Evolutionary conservation across 495 filamentous ascomycete genomes (phyloP).

Genomic region (Podospora pseudopauciseta): DNA sequence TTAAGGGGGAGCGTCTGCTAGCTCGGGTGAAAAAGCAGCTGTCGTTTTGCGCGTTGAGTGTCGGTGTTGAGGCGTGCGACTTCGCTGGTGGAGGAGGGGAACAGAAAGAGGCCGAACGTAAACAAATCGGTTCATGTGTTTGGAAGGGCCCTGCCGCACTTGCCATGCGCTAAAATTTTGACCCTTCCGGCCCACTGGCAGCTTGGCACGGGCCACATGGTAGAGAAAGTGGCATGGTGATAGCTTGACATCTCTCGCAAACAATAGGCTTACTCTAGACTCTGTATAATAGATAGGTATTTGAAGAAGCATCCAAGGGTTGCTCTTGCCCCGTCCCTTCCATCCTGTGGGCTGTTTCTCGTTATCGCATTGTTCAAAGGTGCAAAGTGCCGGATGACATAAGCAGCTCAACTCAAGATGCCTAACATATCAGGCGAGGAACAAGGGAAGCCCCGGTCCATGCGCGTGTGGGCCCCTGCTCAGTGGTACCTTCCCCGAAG

Average conservation of each 20-base stretch:
- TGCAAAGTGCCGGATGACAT: not conserved
- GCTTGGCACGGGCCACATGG: slow-evolving; percentile 11
- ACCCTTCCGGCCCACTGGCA: slow-evolving; percentile 12
- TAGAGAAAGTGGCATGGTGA: not conserved
- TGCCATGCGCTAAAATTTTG: slow-evolving; percentile 19
- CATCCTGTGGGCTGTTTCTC: not conserved
- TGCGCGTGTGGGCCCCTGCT: not conserved
- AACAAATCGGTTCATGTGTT: slow-evolving; percentile 23
- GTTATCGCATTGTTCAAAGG: not conserved
- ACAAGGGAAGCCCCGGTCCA: slow-evolving; percentile 1
- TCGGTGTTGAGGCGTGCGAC: slow-evolving; percentile 7
- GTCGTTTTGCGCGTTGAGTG: not conserved
- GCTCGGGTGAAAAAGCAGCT: not conserved
- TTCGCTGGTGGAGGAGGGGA: slow-evolving; percentile 11
- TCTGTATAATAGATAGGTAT: not conserved
- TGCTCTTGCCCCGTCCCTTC: not conserved
- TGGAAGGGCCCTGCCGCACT: slow-evolving; percentile 13
- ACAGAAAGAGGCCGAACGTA: slow-evolving; percentile 18
- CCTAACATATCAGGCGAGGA: not conserved
- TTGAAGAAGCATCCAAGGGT: not conserved
- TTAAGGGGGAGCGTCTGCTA: not conserved
- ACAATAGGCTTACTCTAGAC: not conserved
- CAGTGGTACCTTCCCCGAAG: not conserved
- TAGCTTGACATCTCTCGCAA: not conserved
- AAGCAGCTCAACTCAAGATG: not conserved